Percentiles rank a stretch among this genome's conserved stretches.
phyloP scores from a whole-genome alignment of 116 monocot species.

The Phalaenopsis hybrid region DNA sequence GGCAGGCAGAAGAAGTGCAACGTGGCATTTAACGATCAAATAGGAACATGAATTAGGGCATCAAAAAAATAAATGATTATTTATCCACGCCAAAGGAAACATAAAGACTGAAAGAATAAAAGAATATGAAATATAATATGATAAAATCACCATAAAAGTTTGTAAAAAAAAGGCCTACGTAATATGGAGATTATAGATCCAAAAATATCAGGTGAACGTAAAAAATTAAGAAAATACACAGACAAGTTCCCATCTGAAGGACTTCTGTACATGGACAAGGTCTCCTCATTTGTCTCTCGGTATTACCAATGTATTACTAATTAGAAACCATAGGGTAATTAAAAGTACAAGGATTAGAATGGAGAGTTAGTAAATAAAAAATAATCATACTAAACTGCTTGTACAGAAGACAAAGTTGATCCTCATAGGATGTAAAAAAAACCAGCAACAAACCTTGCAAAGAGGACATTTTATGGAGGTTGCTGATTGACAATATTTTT shows the following conservation, averaged over 20 bases:
- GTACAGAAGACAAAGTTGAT: not conserved
- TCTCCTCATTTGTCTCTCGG: not conserved
- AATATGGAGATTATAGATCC: not conserved
- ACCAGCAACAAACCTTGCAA: constrained; percentile 27
- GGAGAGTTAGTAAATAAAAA: not conserved
- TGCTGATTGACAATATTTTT: constrained; percentile 4
- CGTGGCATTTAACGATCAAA: no score
- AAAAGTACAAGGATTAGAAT: not conserved
- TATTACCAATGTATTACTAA: not conserved
- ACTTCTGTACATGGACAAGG: not conserved
- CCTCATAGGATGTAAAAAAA: not conserved
- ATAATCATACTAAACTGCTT: not conserved
- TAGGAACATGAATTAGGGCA: not conserved
- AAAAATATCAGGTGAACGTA: not conserved
- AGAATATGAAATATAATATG: not conserved
- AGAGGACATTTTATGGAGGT: constrained; percentile 33
- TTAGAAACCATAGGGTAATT: not conserved
- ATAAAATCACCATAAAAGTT: not conserved
- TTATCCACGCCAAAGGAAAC: not conserved
- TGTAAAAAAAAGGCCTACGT: not conserved
- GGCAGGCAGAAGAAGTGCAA: not conserved
- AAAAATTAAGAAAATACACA: not conserved
- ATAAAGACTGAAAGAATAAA: not conserved
- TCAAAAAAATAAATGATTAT: no score
- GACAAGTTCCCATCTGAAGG: no score